Conservation (phyloP, 495 filamentous ascomycete species). For the Lasiosphaeria ovina region DNA sequence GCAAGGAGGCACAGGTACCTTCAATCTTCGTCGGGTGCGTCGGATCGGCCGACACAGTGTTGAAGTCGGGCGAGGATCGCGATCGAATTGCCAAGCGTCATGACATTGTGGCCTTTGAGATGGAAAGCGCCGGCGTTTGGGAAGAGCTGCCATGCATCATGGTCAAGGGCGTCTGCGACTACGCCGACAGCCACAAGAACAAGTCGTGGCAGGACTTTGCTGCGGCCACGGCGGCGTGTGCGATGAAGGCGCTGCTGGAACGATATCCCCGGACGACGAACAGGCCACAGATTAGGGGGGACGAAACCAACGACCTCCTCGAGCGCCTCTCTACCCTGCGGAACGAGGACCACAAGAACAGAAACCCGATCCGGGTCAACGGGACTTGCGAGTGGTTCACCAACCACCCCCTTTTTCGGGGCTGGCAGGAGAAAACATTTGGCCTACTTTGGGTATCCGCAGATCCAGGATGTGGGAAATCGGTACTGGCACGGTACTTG, state of each 20-base stretch:
- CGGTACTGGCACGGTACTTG: conserved; percentile 47
- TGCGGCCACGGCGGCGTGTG: conserved; percentile 36
- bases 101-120: conserved; percentile 42
- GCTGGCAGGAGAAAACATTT: conserved; percentile 30
- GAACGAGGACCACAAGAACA: conserved; percentile 35
- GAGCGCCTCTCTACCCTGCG: not conserved
- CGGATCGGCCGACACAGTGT: conserved; percentile 29
- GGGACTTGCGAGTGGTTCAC: conserved; percentile 47
- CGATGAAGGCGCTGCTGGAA: conserved; percentile 19
- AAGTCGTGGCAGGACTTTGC: conserved; percentile 44
- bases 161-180: conserved; percentile 44
- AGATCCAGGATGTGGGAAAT: conserved; percentile 56
- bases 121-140: conserved; percentile 46
- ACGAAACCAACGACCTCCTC: not conserved
- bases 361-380: conserved; percentile 31
- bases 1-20: conserved; percentile 1
- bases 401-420: conserved; percentile 29
- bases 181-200: conserved; percentile 47
- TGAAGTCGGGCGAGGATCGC: conserved; percentile 28
- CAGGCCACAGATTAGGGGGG: not conserved
- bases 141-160: conserved; percentile 37
- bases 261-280: conserved; percentile 1
- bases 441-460: conserved; percentile 49
- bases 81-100: conserved; percentile 22
- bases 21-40: conserved; percentile 26